Evolutionary conservation across 139 green algal genomes (phyloP).

Genomic region (Pleodorina starrii): DNA sequence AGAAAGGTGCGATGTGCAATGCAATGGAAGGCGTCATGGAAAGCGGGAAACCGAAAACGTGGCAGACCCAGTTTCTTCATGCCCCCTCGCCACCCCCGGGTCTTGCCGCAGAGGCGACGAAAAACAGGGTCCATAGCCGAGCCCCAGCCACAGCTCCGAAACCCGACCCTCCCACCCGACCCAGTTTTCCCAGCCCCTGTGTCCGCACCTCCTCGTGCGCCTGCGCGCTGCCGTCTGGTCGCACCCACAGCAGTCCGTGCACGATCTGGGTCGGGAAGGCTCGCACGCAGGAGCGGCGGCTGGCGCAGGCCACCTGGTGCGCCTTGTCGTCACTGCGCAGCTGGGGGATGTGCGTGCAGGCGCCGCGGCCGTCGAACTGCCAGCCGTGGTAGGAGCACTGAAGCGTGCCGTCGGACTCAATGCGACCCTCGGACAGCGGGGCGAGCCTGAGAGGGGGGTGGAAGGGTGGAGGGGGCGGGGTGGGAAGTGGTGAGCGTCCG

Average conservation of each 20-base stretch:
- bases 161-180: too few species aligned
- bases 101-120: too few species aligned
- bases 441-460: constrained; percentile 53
- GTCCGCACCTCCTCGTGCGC: not conserved
- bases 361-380: constrained; percentile 54
- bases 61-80: too few species aligned
- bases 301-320: constrained; percentile 31
- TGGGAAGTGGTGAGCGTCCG: not conserved
- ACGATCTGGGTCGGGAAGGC: constrained; percentile 34
- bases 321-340: constrained; percentile 25
- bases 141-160: too few species aligned
- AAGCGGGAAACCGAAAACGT: too few species aligned
- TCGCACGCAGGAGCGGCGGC: constrained; percentile 31
- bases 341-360: constrained; percentile 63
- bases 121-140: too few species aligned
- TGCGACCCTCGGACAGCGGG: constrained; percentile 59
- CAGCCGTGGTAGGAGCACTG: constrained; percentile 68
- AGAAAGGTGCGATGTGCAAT: too few species aligned
- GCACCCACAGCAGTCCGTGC: constrained; percentile 53
- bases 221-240: not conserved
- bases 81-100: too few species aligned
- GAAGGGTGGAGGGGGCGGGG: too few species aligned
- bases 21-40: too few species aligned
- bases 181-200: too few species aligned
- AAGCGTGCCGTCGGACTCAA: constrained; percentile 62